Evolutionary conservation across 2,329 filamentous ascomycete species (phyloP), one percentile per base, ranked within the genome.

Genomic region (Davidsoniella neocaledoniae): DNA sequence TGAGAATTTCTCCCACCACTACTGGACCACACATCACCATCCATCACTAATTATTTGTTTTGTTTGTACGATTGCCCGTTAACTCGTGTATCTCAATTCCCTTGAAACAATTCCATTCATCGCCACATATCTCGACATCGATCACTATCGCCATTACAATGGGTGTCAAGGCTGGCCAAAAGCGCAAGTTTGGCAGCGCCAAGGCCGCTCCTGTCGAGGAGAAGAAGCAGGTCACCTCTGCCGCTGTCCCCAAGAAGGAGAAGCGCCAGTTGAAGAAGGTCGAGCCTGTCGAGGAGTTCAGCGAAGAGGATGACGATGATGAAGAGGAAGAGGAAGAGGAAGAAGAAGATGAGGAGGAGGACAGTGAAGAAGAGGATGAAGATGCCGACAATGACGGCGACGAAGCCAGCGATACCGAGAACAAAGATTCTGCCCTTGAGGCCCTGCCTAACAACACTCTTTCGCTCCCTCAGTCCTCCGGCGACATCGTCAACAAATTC

Each of bases 401-500:
- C 39, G 52, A 51, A 25, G 54, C 56, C 10, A 48, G 54, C 49
- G 42, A 55, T 8, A 19, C 51, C 5, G 52, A 48, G 25, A 60
- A 61, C 48, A 62, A 62, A 61, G 62, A 64, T 52, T 59, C 61
- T 2, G 29, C 46, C 9, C 52, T 49, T 42, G 59, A 59, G 53
- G 61, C 63, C 48, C 60, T 65, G 29, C 60, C 65, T 43, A 59
- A 66, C 51, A 63, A 62, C 36, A 62, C 64, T 60, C 62, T 71
- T 64, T 59, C 73, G 46, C 79, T 76, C 33, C 68, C 69, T 36
- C 66, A 79, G 2, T 71, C 70, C 26, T 71, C 76, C 26, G 75
- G 75, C 48, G 68, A 66, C 46, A 75, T 81, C 51, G 79, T 81
- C 19, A 70, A 81, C 59, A 77, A 79, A 47, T 94, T 95, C 61